A percentile compares a stretch with the other conserved stretches of the same genome.
Conservation (phyloP, 352 stramenopile species). For the Phytophthora melonis region DNA sequence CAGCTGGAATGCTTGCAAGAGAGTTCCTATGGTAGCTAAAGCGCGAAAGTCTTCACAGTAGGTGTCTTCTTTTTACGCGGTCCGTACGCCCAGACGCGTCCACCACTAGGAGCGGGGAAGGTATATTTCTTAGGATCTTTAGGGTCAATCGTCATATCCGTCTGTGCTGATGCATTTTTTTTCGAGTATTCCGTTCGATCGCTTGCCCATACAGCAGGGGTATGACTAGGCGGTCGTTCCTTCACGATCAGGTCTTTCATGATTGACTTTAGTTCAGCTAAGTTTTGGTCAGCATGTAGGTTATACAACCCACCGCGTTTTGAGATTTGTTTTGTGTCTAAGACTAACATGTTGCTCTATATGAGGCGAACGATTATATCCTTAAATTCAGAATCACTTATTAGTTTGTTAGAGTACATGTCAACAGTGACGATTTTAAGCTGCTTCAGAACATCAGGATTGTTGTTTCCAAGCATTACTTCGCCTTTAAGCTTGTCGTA, state of each 20-base stretch:
- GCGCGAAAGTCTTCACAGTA: background rate
- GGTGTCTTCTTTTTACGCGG: background rate
- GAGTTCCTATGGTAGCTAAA: constrained; percentile 4
- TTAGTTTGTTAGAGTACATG: constrained; percentile 17
- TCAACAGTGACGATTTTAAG: constrained; percentile 13
- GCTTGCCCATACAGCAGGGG: background rate
- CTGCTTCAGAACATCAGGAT: constrained; percentile 12
- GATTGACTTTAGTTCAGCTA: constrained; percentile 19
- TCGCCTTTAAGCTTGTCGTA: constrained; percentile 21
- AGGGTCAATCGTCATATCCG: no score
- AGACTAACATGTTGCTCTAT: background rate
- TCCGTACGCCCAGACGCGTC: background rate
- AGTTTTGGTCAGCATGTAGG: constrained; percentile 10
- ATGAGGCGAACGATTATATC: constrained; percentile 5
- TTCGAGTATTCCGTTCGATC: background rate
- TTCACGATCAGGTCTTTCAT: constrained; percentile 13
- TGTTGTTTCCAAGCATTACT: constrained; percentile 23
- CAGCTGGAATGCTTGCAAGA: background rate
- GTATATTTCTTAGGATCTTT: no score
- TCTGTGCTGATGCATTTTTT: no score
- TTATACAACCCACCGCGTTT: constrained; percentile 8
- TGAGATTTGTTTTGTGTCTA: background rate
- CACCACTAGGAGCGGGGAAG: no score
- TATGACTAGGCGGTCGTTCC: constrained; percentile 1
- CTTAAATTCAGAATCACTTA: constrained; percentile 7